Evolutionary conservation across 148 eudicot species (phyloP).

Genomic region (Silene latifolia): DNA sequence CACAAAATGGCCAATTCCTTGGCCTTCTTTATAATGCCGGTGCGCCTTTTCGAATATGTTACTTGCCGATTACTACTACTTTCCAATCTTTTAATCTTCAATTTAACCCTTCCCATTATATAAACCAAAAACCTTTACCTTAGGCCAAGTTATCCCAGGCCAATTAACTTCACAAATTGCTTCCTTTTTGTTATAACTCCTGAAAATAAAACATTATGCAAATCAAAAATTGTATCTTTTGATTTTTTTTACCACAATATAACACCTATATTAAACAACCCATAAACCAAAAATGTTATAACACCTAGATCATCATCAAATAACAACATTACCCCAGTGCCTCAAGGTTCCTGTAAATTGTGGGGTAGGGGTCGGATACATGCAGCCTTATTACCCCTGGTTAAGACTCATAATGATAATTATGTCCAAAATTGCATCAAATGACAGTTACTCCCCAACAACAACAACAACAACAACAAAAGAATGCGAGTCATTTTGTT

Average conservation of each 20-base stretch:
- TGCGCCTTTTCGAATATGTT: constrained; percentile 65
- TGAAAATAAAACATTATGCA: background rate
- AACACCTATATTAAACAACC: background rate
- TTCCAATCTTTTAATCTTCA: constrained; percentile 71
- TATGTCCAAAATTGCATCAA: no score
- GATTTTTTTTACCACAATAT: background rate
- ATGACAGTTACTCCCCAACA: no score
- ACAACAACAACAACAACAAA: no score
- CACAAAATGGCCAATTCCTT: constrained; percentile 67
- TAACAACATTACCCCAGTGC: background rate
- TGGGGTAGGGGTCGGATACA: no score
- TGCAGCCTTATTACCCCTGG: no score
- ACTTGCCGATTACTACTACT: constrained; percentile 67
- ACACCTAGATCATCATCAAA: background rate
- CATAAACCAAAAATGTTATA: background rate
- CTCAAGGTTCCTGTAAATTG: no score
- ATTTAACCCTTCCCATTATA: constrained; percentile 81
- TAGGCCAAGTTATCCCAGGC: constrained; percentile 17
- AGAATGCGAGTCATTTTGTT: background rate
- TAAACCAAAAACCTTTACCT: constrained; percentile 21
- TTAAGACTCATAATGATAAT: no score
- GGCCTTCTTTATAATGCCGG: constrained; percentile 72
- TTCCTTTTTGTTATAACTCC: constrained; percentile 9
- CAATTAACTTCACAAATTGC: constrained; percentile 9
- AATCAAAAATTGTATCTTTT: background rate